A percentile compares a stretch with the other conserved stretches of the same genome.
These are phyloP conservation scores for Poa annua DNA, from an alignment of 176 grass and related monocot genomes.

Conservation along the genomic window DNA sequence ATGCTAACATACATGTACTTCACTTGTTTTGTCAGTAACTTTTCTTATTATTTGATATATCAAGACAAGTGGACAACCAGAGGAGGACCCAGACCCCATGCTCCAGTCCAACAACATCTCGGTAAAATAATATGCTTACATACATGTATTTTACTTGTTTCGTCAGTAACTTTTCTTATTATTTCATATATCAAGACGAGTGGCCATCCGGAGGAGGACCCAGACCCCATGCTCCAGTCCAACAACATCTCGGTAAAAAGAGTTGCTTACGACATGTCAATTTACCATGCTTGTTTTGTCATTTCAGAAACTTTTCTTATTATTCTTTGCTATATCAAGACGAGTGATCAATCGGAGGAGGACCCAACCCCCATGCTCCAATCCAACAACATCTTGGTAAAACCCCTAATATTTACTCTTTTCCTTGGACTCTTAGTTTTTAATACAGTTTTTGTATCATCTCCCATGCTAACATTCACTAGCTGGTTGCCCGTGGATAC, in stretches of 20 bases:
- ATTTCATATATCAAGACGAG: neutral
- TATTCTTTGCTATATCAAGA: neutral
- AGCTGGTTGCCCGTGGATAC: too few relatives aligned
- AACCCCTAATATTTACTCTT: neutral
- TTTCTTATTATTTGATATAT: too few relatives aligned
- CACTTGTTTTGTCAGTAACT: too few relatives aligned
- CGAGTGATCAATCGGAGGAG: neutral
- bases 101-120: neutral
- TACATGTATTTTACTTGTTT: too few relatives aligned
- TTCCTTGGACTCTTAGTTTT: neutral
- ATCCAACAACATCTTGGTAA: neutral
- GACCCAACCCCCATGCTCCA: neutral
- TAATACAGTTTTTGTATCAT: neutral
- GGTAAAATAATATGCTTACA: neutral
- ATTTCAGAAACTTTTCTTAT: too few relatives aligned
- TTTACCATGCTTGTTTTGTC: too few relatives aligned
- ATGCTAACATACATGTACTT: too few relatives aligned
- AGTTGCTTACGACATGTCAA: too few relatives aligned
- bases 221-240: neutral
- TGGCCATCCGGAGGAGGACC: neutral
- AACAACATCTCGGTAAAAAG: neutral
- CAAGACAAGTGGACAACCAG: neutral
- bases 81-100: neutral
- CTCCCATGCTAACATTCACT: too few relatives aligned
- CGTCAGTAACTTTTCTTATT: too few relatives aligned